Conservation (phyloP, 352 stramenopile species). For the Saprolegnia parasitica region DNA sequence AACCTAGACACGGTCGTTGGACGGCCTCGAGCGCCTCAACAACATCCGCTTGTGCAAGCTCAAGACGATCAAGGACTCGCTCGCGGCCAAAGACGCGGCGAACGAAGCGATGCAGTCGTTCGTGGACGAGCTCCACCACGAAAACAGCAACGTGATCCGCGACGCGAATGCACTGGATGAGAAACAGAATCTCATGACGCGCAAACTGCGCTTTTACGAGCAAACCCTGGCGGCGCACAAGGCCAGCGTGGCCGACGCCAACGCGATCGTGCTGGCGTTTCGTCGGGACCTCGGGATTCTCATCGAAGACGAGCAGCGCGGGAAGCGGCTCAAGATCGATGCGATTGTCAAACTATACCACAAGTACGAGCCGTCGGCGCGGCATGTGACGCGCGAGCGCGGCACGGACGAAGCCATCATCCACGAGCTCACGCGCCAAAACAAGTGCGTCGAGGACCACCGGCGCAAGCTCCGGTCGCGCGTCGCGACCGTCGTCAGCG, state of each 20-base stretch:
- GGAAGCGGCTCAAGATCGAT: constrained; percentile 18
- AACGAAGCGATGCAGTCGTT: not conserved
- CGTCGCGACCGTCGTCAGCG: constrained; percentile 51
- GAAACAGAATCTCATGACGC: constrained; percentile 2
- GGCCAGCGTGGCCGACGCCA: constrained; percentile 6
- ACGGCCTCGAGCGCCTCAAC: constrained; percentile 18
- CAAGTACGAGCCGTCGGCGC: constrained; percentile 18
- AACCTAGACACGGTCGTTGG: constrained; percentile 7
- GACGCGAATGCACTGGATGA: constrained; percentile 25
- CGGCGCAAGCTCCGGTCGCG: constrained; percentile 65
- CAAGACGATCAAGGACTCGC: constrained; percentile 25
- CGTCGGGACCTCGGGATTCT: constrained; percentile 16
- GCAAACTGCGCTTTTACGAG: constrained; percentile 17
- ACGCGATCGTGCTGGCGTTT: not conserved
- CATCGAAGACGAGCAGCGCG: constrained; percentile 14
- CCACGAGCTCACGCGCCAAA: constrained; percentile 65
- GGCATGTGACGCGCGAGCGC: constrained; percentile 2
- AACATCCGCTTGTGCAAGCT: constrained; percentile 25
- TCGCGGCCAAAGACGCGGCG: constrained; percentile 7
- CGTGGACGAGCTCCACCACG: constrained; percentile 15
- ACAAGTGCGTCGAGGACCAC: constrained; percentile 64
- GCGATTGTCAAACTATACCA: constrained; percentile 22
- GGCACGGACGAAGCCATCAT: constrained; percentile 46
- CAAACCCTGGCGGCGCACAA: constrained; percentile 4
- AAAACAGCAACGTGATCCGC: constrained; percentile 13